Evolutionary conservation across 2,329 filamentous ascomycete genomes (phyloP), one percentile per base, ranked within the genome.

Genomic region (Diaporthe vexans): DNA sequence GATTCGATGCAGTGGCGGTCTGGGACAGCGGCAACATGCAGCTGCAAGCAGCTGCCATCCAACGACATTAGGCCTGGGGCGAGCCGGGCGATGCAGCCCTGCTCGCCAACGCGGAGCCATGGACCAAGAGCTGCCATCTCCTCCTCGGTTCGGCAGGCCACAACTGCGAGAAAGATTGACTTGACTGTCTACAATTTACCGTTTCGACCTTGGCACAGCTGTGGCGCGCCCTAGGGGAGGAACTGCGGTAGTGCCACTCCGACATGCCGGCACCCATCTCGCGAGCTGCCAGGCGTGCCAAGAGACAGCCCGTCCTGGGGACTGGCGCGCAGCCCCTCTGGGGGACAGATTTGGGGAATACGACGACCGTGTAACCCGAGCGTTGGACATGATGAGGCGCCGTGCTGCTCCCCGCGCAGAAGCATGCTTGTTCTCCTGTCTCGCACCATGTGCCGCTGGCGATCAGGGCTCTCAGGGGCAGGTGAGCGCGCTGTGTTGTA

Each of bases 311-410:
- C 33, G 37, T 63, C 43, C 51, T 17, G 37, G 17, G 37, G 15
- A 51, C n/a, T 52, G 48, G 40, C 10, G 48, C 10, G 33, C 65
- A 37, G 33, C 21, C 40, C 40, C 13, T 19, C 26, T 21, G n/a
- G 48, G 48, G 9, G 33, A 21, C 15, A 13, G 29, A 9, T 13
- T n/a, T 13, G 52, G 29, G 21, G 46, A 26, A 52, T 63, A 63
- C 57, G 70, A 72, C 58, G 48, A 56, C 70, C 24, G 70, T 63
- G 57, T 56, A 63, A 72, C 57, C 52, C n/a, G 40, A 48, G n/a
- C 29, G 37, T 21, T 40, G 67, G 26, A n/a, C 35, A 37, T 37
- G 52, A 57, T n/a, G 51, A 13, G n/a, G 65, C 48, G 24, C 35
- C 19, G 17, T 33, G 24, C n/a, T 26, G 29, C 58, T 61, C 24